Base-by-base conservation (phyloP, 805 yeast genomes). In the Yarrowia alimentaria region DNA sequence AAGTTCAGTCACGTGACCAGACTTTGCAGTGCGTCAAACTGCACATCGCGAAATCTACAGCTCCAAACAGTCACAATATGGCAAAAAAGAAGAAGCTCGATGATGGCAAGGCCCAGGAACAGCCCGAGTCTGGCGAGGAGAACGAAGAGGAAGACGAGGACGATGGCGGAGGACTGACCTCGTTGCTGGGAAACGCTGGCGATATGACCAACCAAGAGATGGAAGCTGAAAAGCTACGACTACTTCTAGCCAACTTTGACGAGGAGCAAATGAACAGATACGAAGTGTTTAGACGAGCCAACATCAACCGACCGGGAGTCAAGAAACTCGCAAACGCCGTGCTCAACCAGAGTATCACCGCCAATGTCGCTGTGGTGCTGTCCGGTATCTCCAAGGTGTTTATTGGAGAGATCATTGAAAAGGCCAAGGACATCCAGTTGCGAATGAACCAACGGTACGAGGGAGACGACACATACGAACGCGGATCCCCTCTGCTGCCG, bases 321-420 rank as follows among this genome's bases (percentile, higher is more conserved):
- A 85, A 84, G 64, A 85, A 85, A 63, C 70, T 89, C 18, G 90
- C 94, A 10, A 81, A 83, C 58, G 77, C 84, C 20, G 83, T 85
- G 0, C 70, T 87, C 42, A 89, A 88, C 33, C 95, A 89, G 63
- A 79, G 82, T 37, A 80, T 89, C 9, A 81, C 91, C 1, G 85
- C 78, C 53, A 85, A 84, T 55, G 82, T 88, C 17, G 85, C 95
- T 0, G 81, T 86, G 49, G 81, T 88, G 7, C 66, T 90, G 38
- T 85, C 91, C 5, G 96, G 96, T 64, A 76, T 88, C 51, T 85
- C 95, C 2, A 90, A 90, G 63, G 85, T 87, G 58, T 82, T 86
- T 63, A 76, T 89, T n/a, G 95, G 96, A 10, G 97, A 90, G 59
- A 76, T 90, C 13, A 83, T 90, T 10, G 94, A 90, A 55, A 73